Percentiles rank a stretch among this genome's conserved stretches.
Conservation (phyloP, 2,329 filamentous ascomycete species). For the Aspergillus glaucus region DNA sequence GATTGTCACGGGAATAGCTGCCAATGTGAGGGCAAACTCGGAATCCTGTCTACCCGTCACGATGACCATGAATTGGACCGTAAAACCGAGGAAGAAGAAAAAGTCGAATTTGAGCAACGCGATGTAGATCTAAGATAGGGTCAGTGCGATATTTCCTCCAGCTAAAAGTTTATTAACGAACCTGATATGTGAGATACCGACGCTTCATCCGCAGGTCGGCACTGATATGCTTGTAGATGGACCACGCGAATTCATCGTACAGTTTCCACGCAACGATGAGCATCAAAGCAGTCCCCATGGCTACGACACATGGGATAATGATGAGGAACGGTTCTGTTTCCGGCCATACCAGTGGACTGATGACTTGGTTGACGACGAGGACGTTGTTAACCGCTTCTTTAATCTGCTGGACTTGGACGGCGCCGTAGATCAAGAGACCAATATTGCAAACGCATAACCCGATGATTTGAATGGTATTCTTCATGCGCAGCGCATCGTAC, state of each 20-base stretch:
- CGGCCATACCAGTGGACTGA: conserved; percentile 56
- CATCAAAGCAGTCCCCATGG: conserved; percentile 65
- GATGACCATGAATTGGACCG: conserved; percentile 93
- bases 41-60: conserved; percentile 63
- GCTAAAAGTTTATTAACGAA: conserved; percentile 36
- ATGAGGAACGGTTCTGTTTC: conserved; percentile 70
- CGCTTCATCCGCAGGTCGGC: conserved; percentile 96
- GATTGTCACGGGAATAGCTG: conserved; percentile 86
- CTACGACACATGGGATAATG: conserved; percentile 79
- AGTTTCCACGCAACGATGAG: conserved; percentile 83
- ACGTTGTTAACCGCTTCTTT: conserved; percentile 57
- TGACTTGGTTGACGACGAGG: conserved; percentile 44
- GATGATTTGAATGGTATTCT: conserved; percentile 98
- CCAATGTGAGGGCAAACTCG: conserved; percentile 81
- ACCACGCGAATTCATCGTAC: conserved; percentile 98
- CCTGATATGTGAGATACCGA: conserved; percentile 93
- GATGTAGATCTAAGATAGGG: conserved; percentile 74
- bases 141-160: not conserved
- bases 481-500: conserved; percentile 86
- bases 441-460: conserved; percentile 89
- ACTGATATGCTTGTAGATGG: conserved; percentile 98
- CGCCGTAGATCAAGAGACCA: conserved; percentile 84
- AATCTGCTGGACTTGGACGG: conserved; percentile 90
- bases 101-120: conserved; percentile 98
- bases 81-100: conserved; percentile 99